Base-by-base conservation (phyloP, 1,284 basidiomycete species). In the Pyrrhoderma lamaoense region DNA sequence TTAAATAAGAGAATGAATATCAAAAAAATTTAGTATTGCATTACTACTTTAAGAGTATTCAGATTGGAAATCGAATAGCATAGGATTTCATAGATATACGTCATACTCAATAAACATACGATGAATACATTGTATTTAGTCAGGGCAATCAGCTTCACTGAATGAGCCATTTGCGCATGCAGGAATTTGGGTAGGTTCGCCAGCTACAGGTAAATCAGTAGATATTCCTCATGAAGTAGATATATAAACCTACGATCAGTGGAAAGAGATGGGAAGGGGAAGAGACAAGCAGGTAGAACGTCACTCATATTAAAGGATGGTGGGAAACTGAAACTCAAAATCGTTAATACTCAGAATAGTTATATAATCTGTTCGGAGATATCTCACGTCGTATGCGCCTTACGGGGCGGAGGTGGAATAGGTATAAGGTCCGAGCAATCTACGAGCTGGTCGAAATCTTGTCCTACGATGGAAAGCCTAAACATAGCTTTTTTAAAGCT, bases 401-500 rank as follows among this genome's bases (percentile, higher is more conserved):
- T 46, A n/a, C 19, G 35, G 45, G 43, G 11, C 16, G 44, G 39
- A 8, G 31, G 31, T 22, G 49, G 34, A 5, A 8, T 35, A 8
- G 40, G 42, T 16, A 40, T 34, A 16, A 54, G 42, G 25, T 57
- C 51, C 18, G 54, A 49, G 40, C 56, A 57, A 47, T 57, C 56
- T 19, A 54, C 22, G 16, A 56, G 43, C 14, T 51, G 19, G 11
- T 37, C 34, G 11, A 47, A 45, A 59, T 64, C 51, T 51, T 65
- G 62, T 19, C 66, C 65, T 58, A 66, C 58, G 46, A 65, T 51
- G 7, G 63, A 48, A 44, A 68, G 62, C 60, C 65, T 65, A 45
- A 56, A 52, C 60, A 66, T 63, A 25, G 62, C 66, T 21, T 56
- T 58, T 48, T 58, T 58, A 60, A 67, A 67, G 22, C 56, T 55